Percentiles rank a stretch among this genome's conserved stretches.
Evolutionary conservation across 2,329 filamentous ascomycete genomes (phyloP).

Genomic region (Fusarium sp.): DNA sequence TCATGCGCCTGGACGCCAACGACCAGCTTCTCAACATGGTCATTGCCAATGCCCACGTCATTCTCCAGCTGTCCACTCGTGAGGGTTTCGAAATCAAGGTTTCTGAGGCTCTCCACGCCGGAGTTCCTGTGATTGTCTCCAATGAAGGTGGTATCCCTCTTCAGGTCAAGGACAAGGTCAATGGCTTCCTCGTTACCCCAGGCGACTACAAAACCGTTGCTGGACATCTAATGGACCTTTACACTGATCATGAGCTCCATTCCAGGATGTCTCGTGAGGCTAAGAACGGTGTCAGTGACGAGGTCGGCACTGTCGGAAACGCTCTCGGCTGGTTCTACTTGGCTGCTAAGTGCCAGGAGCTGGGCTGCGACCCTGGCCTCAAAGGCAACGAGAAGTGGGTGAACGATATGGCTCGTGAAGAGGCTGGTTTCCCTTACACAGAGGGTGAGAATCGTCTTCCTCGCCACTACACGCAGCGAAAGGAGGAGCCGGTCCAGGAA

Average conservation of each 20-base stretch:
- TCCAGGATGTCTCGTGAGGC: slow-evolving; percentile 73
- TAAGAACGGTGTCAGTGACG: slow-evolving; percentile 75
- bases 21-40: slow-evolving; percentile 84
- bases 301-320: slow-evolving; percentile 84
- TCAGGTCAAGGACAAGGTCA: slow-evolving; percentile 76
- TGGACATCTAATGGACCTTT: slow-evolving; percentile 70
- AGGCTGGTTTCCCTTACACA: slow-evolving; percentile 67
- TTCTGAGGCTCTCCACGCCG: slow-evolving; percentile 82
- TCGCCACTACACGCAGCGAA: slow-evolving; percentile 41
- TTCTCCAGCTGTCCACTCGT: slow-evolving; percentile 80
- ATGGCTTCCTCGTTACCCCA: slow-evolving; percentile 77
- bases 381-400: slow-evolving; percentile 62
- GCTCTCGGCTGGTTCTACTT: slow-evolving; percentile 80
- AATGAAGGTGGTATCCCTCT: slow-evolving; percentile 82
- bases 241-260: slow-evolving; percentile 72
- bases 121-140: slow-evolving; percentile 80
- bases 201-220: slow-evolving; percentile 77
- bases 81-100: slow-evolving; percentile 91
- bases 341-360: slow-evolving; percentile 70
- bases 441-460: slow-evolving; percentile 70
- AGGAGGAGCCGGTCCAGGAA: slow-evolving; percentile 11
- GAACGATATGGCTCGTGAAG: slow-evolving; percentile 55
- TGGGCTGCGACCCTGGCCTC: slow-evolving; percentile 58
- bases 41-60: slow-evolving; percentile 75
- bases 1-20: slow-evolving; percentile 80